Conservation (phyloP, 768 basidiomycete genomes). For the Tylopilus sp. region DNA sequence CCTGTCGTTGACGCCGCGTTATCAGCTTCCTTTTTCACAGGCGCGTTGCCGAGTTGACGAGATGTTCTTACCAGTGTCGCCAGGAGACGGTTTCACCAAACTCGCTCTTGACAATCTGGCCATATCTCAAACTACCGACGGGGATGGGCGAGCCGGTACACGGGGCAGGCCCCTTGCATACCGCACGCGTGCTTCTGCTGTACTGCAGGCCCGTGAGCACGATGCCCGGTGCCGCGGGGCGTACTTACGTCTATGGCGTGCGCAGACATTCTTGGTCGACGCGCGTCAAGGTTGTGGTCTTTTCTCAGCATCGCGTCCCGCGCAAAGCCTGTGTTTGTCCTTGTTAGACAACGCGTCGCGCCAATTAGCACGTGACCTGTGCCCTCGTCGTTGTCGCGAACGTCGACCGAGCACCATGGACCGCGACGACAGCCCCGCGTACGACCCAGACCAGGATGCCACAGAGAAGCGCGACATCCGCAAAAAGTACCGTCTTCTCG, state of each 20-base stretch:
- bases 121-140: slow-evolving; percentile 65
- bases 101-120: slow-evolving; percentile 40
- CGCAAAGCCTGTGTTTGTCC: slow-evolving; percentile 16
- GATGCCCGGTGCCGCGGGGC: neutral
- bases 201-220: slow-evolving; percentile 47
- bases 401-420: slow-evolving; percentile 14
- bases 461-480: slow-evolving; percentile 74
- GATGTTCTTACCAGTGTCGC: slow-evolving; percentile 64
- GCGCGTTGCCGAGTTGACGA: slow-evolving; percentile 3
- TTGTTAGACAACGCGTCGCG: slow-evolving; percentile 26
- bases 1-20: slow-evolving; percentile 37
- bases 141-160: slow-evolving; percentile 55
- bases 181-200: slow-evolving; percentile 64
- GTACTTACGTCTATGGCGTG: slow-evolving; percentile 34
- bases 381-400: too few species aligned
- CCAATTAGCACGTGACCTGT: slow-evolving; percentile 17
- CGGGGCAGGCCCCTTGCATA: slow-evolving; percentile 61
- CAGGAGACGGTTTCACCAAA: slow-evolving; percentile 68
- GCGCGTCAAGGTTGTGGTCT: neutral
- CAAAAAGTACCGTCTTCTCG: slow-evolving; percentile 66
- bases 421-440: slow-evolving; percentile 35
- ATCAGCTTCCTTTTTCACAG: slow-evolving; percentile 20
- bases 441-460: slow-evolving; percentile 84
- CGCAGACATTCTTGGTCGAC: slow-evolving; percentile 7
- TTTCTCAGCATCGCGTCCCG: too few species aligned